phyloP scores from a whole-genome alignment of 305 asterid species.

The Rubia peregrina region DNA sequence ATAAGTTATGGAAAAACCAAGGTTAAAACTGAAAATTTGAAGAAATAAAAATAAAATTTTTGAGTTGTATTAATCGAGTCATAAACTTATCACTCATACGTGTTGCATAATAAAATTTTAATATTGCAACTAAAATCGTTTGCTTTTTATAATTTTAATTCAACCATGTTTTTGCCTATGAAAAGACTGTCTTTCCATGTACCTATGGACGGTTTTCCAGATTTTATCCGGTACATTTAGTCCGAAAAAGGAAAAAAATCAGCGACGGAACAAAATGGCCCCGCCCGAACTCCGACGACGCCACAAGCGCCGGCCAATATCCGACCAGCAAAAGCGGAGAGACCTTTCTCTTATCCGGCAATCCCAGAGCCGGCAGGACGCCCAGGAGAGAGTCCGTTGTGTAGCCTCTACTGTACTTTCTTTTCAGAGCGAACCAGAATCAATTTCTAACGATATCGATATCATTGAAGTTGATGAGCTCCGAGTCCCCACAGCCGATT shows the following conservation, averaged over 20 bases:
- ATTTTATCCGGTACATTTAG: not conserved
- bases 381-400: slow-evolving; percentile 76
- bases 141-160: too few relatives aligned
- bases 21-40: too few relatives aligned
- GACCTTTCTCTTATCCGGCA: slow-evolving; percentile 76
- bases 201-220: too few relatives aligned
- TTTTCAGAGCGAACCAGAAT: slow-evolving; percentile 33
- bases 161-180: too few relatives aligned
- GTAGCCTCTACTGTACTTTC: slow-evolving; percentile 65
- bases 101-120: too few relatives aligned
- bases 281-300: slow-evolving; percentile 81
- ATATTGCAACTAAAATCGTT: too few relatives aligned
- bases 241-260: not conserved
- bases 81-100: too few relatives aligned
- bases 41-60: too few relatives aligned
- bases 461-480: slow-evolving; percentile 14
- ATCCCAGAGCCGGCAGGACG: slow-evolving; percentile 66
- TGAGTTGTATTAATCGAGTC: too few relatives aligned
- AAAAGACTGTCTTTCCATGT: too few relatives aligned
- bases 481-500: slow-evolving; percentile 15
- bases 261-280: slow-evolving; percentile 40
- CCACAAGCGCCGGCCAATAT: slow-evolving; percentile 70
- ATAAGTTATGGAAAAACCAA: too few relatives aligned
- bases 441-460: slow-evolving; percentile 14
- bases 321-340: slow-evolving; percentile 89